Evolutionary conservation across 345 rosid genomes (phyloP).

Genomic region (Acer campestre): DNA sequence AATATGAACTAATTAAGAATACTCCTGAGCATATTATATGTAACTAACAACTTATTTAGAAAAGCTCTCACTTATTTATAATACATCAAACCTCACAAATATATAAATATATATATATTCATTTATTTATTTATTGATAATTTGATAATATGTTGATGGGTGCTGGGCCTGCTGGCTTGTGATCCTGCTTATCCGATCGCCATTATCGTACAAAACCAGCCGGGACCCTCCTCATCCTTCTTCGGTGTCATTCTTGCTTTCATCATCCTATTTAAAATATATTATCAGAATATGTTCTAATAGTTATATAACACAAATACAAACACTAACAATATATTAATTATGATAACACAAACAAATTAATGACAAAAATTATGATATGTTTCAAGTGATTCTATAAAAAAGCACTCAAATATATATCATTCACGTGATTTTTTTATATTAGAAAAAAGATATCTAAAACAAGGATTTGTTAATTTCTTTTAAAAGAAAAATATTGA

Average conservation of each 20-base stretch:
- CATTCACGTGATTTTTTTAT: too few species aligned
- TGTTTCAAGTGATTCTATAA: too few species aligned
- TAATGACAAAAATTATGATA: background rate
- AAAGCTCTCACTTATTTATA: background rate
- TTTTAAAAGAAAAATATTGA: too few species aligned
- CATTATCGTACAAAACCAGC: background rate
- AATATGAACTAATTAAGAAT: too few species aligned
- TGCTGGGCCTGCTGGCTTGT: background rate
- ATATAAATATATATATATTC: too few species aligned
- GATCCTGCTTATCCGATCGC: background rate
- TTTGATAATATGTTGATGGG: background rate
- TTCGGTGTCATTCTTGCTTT: background rate
- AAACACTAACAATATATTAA: too few species aligned
- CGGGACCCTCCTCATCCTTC: background rate
- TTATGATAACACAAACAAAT: background rate
- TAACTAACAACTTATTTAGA: background rate
- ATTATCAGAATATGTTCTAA: background rate
- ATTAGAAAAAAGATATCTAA: too few species aligned
- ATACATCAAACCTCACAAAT: background rate
- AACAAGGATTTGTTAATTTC: too few species aligned
- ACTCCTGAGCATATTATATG: background rate
- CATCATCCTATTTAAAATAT: background rate
- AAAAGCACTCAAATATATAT: too few species aligned
- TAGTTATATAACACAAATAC: too few species aligned
- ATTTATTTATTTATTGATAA: too few species aligned